Conservation (phyloP, 2,329 filamentous ascomycete genomes). For the Graphilbum fragrans region DNA sequence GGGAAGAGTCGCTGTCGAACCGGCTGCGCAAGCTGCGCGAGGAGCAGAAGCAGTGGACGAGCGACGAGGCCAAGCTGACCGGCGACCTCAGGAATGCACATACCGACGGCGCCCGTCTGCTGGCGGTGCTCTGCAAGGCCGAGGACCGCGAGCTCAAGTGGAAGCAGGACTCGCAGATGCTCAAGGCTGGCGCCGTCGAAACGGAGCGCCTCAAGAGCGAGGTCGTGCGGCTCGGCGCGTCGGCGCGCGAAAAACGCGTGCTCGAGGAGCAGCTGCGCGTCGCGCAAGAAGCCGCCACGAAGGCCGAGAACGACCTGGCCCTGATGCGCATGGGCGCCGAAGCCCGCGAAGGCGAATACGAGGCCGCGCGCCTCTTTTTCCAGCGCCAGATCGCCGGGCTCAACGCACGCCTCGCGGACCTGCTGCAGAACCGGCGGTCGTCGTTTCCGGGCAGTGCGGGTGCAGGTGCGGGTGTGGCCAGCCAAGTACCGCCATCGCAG, state of each 20-base stretch:
- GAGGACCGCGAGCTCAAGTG: constrained; percentile 56
- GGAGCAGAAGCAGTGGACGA: constrained; percentile 53
- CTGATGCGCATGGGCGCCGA: constrained; percentile 45
- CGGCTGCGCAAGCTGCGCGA: constrained; percentile 57
- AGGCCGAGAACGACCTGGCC: constrained; percentile 46
- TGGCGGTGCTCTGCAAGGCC: constrained; percentile 51
- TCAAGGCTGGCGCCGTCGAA: constrained; percentile 49
- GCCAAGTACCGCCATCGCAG: constrained; percentile 22
- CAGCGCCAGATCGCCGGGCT: constrained; percentile 35
- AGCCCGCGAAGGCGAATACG: constrained; percentile 34
- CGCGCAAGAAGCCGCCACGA: constrained; percentile 43
- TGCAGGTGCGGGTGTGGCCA: constrained; percentile 7
- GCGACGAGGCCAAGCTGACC: constrained; percentile 43
- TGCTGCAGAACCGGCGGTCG: constrained; percentile 12
- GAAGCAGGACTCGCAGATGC: constrained; percentile 50
- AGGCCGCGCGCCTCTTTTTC: constrained; percentile 29
- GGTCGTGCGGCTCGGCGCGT: constrained; percentile 45
- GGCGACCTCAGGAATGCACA: constrained; percentile 45
- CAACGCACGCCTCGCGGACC: constrained; percentile 30
- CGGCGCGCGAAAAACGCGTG: constrained; percentile 51
- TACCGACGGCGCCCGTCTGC: constrained; percentile 52
- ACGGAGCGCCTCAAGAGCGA: constrained; percentile 47
- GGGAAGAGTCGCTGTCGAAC: constrained; percentile 57
- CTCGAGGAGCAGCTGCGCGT: constrained; percentile 47
- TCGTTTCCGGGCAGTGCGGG: constrained; percentile 1